Evolutionary conservation across 495 filamentous ascomycete genomes (phyloP).

Genomic region (Alectoria sarmentosa): DNA sequence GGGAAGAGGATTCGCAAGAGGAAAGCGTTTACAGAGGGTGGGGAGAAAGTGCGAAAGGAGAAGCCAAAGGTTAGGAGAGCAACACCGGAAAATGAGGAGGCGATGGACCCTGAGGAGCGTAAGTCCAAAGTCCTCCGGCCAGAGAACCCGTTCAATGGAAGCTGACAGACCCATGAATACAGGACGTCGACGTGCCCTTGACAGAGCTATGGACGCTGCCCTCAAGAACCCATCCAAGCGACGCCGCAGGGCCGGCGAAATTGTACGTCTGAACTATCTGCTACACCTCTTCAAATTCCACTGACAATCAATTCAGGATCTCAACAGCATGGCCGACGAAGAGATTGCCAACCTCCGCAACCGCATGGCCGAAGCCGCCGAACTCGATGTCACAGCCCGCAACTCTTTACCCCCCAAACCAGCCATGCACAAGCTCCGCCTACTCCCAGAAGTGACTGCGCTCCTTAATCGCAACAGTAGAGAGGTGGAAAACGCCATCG

Average conservation of each 20-base stretch:
- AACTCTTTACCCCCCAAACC: constrained; percentile 56
- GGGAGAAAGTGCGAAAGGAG: constrained; percentile 43
- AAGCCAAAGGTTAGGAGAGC: constrained; percentile 34
- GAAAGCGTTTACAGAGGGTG: constrained; percentile 33
- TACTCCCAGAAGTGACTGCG: constrained; percentile 85
- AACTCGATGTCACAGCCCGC: constrained; percentile 75
- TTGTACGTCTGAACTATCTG: constrained; percentile 49
- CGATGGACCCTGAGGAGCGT: constrained; percentile 49
- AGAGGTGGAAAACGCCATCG: constrained; percentile 67
- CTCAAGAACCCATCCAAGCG: constrained; percentile 74
- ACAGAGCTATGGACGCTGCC: constrained; percentile 79
- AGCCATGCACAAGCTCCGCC: constrained; percentile 86
- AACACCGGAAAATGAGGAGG: constrained; percentile 58
- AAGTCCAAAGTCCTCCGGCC: constrained; percentile 19
- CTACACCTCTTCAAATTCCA: constrained; percentile 6
- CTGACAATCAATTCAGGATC: constrained; percentile 51
- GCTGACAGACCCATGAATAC: constrained; percentile 44
- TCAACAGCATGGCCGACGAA: constrained; percentile 81
- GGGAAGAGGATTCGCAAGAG: constrained; percentile 44
- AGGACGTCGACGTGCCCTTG: constrained; percentile 71
- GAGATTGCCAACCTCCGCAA: constrained; percentile 82
- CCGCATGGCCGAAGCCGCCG: constrained; percentile 87
- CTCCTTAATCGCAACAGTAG: constrained; percentile 73
- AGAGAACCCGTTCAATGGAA: neutral
- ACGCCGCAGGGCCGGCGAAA: constrained; percentile 78